Conservation (phyloP, 768 basidiomycete species). For the Termitomyces heimii region DNA sequence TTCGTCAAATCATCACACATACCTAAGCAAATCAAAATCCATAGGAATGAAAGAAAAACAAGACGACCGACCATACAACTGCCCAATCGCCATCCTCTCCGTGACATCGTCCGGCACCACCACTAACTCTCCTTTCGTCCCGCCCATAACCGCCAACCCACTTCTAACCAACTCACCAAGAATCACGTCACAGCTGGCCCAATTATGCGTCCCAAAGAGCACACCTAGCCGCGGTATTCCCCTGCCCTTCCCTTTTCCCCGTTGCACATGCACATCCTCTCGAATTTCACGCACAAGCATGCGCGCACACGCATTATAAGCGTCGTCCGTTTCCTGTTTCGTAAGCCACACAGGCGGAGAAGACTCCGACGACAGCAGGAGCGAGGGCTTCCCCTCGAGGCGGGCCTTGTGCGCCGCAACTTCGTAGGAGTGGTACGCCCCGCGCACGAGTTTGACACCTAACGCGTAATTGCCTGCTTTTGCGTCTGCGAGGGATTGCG, state of each 20-base stretch:
- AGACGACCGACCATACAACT: conserved; percentile 63
- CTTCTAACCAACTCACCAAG: conserved; percentile 50
- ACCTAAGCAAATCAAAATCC: conserved; percentile 34
- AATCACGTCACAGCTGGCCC: conserved; percentile 57
- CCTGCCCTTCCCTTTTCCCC: not conserved
- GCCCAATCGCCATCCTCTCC: conserved; percentile 69
- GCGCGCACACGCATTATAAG: conserved; percentile 59
- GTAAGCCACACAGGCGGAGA: conserved; percentile 62
- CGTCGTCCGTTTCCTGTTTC: conserved; percentile 69
- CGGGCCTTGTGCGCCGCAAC: conserved; percentile 34
- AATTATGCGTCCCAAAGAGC: conserved; percentile 87
- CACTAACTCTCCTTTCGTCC: conserved; percentile 16
- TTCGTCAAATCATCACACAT: conserved; percentile 84
- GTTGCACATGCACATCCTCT: conserved; percentile 33
- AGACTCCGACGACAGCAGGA: conserved; percentile 52
- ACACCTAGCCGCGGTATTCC: conserved; percentile 41
- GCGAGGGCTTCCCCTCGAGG: conserved; percentile 17
- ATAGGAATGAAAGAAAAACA: conserved; percentile 11
- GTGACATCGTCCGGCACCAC: conserved; percentile 47
- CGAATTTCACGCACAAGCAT: conserved; percentile 52
- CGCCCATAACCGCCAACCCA: conserved; percentile 43
- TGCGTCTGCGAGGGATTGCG: conserved; percentile 60
- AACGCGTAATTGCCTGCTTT: conserved; percentile 61
- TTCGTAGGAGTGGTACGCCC: conserved; percentile 86
- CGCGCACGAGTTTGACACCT: conserved; percentile 90